Percentiles rank a stretch among this genome's conserved stretches.
Evolutionary conservation across 345 rosid genomes (phyloP).

Genomic region (Noccaea bulbosa): DNA sequence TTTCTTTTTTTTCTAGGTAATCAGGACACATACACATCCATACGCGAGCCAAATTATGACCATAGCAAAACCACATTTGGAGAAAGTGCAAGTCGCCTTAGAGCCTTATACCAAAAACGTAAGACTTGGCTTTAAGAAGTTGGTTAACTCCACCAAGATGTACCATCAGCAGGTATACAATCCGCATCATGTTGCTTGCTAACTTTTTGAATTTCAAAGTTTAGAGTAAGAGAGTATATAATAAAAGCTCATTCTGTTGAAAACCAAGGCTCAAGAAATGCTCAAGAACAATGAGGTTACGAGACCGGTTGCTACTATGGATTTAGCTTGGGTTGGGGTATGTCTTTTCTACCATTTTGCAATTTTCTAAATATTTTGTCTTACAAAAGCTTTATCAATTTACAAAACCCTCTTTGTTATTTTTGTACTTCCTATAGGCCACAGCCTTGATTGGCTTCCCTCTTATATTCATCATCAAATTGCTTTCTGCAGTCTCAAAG

Average conservation of each 20-base stretch:
- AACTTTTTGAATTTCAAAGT: not conserved
- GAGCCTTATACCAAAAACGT: slow-evolving; percentile 46
- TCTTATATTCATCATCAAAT: slow-evolving; percentile 46
- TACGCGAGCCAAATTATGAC: slow-evolving; percentile 41
- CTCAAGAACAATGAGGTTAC: slow-evolving; percentile 51
- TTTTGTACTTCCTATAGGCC: slow-evolving; percentile 37
- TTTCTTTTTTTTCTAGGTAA: slow-evolving; percentile 39
- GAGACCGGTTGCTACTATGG: slow-evolving; percentile 49
- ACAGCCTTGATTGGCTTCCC: slow-evolving; percentile 48
- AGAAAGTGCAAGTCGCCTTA: slow-evolving; percentile 39
- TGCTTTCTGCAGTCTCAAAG: slow-evolving; percentile 51
- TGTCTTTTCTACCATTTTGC: slow-evolving; percentile 22
- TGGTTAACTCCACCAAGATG: slow-evolving; percentile 36
- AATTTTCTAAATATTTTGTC: not conserved
- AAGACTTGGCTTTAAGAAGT: slow-evolving; percentile 33
- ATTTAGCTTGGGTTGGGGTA: slow-evolving; percentile 59
- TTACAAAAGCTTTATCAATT: not conserved
- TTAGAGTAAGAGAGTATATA: slow-evolving; percentile 1
- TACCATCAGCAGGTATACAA: slow-evolving; percentile 45
- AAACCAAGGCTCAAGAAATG: slow-evolving; percentile 49
- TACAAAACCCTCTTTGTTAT: not conserved
- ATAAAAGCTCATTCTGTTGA: slow-evolving; percentile 15
- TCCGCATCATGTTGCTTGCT: not conserved
- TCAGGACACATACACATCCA: slow-evolving; percentile 44
- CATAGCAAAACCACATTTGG: slow-evolving; percentile 47